phyloP scores from a whole-genome alignment of 1,284 basidiomycete genomes.

The Cryptococcus sp. region DNA sequence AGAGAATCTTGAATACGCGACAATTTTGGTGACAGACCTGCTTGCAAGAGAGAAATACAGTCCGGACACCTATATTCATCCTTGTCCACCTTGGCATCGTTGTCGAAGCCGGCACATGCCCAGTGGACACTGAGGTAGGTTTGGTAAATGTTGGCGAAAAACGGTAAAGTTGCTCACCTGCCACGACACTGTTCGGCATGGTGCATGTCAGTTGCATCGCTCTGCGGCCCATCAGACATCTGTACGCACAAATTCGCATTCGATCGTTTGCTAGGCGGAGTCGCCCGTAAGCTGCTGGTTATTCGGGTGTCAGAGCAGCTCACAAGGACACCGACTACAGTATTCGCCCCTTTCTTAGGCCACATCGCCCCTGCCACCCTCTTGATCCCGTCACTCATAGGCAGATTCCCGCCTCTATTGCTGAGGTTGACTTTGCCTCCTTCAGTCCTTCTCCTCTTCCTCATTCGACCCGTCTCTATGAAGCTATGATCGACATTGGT shows the following conservation, averaged over 20 bases:
- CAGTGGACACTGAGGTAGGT: constrained; percentile 15
- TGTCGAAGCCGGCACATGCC: constrained; percentile 23
- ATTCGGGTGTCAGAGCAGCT: background rate
- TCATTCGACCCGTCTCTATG: background rate
- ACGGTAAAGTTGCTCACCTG: background rate
- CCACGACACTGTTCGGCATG: background rate
- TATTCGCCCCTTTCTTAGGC: constrained; percentile 13
- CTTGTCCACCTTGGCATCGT: background rate
- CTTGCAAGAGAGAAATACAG: constrained; percentile 1
- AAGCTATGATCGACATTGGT: background rate
- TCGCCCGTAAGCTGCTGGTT: background rate
- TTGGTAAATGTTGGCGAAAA: background rate
- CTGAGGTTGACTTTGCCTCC: background rate
- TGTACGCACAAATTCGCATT: background rate
- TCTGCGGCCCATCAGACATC: background rate
- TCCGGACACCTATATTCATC: constrained; percentile 19
- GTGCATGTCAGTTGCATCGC: background rate
- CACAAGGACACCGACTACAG: constrained; percentile 16
- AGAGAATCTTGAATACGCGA: background rate
- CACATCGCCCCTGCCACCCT: constrained; percentile 6
- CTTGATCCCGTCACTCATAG: constrained; percentile 1
- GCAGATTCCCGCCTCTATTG: background rate
- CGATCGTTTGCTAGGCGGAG: constrained; percentile 1
- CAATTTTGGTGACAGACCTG: background rate
- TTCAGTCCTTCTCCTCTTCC: background rate